Percentiles rank a stretch among this genome's conserved stretches.
These are phyloP conservation scores for Termitomyces sp. DNA, from an alignment of 768 basidiomycete species.

Conservation along the genomic window DNA sequence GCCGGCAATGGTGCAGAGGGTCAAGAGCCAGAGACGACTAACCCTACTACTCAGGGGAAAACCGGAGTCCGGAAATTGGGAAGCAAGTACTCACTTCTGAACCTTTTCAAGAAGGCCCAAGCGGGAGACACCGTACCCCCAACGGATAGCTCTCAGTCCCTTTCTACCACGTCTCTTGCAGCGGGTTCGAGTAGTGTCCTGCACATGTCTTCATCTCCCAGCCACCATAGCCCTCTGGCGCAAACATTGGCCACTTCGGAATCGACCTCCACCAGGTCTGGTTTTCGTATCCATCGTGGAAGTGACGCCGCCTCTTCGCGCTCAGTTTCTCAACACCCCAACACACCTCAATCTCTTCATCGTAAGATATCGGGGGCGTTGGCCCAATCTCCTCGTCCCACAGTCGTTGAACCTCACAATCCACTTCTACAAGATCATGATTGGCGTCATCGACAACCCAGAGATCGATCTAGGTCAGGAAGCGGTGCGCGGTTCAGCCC, in stretches of 20 bases:
- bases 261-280: conserved; percentile 9
- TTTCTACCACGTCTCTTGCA: conserved; percentile 11
- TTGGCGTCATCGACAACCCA: conserved; percentile 18
- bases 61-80: conserved; percentile 43
- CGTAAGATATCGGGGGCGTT: conserved; percentile 22
- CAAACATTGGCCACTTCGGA: conserved; percentile 19
- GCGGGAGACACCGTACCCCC: conserved; percentile 24
- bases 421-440: conserved; percentile 34
- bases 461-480: conserved; percentile 30
- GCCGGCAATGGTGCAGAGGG: conserved; percentile 65
- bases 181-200: conserved; percentile 21
- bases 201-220: conserved; percentile 21
- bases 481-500: conserved; percentile 15
- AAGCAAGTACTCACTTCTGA: conserved; percentile 72
- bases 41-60: conserved; percentile 27
- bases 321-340: conserved; percentile 8
- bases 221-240: conserved; percentile 16
- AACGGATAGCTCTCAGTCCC: conserved; percentile 16
- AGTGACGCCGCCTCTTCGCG: conserved; percentile 29
- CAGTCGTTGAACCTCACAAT: conserved; percentile 47
- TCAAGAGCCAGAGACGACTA: conserved; percentile 18
- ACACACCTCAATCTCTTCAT: conserved; percentile 14
- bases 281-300: conserved; percentile 26
- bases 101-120: conserved; percentile 65
- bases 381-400: conserved; percentile 28